Percentiles rank a stretch among this genome's conserved stretches.
These are phyloP conservation scores for Bathelium albidoporum DNA, from an alignment of 495 filamentous ascomycete species.

Conservation along the genomic window DNA sequence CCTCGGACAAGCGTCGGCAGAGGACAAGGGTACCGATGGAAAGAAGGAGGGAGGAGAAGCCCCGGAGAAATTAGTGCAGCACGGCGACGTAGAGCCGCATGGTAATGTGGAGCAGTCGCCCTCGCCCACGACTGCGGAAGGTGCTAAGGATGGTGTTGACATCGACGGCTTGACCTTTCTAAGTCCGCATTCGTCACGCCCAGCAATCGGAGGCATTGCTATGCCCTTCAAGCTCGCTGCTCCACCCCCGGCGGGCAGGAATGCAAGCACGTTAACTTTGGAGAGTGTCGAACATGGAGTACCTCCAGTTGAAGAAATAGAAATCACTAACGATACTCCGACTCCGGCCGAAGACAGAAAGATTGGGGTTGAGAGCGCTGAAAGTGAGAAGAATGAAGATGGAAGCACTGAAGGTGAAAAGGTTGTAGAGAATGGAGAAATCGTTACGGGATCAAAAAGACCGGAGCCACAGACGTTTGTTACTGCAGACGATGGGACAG, in stretches of 20 bases:
- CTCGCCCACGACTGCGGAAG: not conserved
- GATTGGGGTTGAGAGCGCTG: not conserved
- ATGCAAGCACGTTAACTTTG: not conserved
- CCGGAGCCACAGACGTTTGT: not conserved
- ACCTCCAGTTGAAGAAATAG: not conserved
- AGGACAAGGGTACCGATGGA: not conserved
- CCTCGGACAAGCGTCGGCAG: not conserved
- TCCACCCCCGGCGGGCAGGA: not conserved
- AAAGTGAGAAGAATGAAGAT: not conserved
- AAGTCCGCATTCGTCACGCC: not conserved
- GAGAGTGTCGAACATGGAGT: not conserved
- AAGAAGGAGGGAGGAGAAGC: not conserved
- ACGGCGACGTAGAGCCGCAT: not conserved
- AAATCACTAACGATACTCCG: not conserved
- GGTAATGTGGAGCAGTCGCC: not conserved
- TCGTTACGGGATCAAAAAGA: not conserved
- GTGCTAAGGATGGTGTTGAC: not conserved
- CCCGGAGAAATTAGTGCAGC: not conserved
- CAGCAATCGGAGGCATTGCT: not conserved
- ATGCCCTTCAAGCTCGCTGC: not conserved
- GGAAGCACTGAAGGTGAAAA: not conserved
- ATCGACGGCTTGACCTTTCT: not conserved
- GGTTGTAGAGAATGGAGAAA: not conserved
- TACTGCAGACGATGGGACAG: not conserved
- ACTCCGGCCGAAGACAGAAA: not conserved